Evolutionary conservation across 768 basidiomycete genomes (phyloP).

Genomic region (Lactarius evosmus): DNA sequence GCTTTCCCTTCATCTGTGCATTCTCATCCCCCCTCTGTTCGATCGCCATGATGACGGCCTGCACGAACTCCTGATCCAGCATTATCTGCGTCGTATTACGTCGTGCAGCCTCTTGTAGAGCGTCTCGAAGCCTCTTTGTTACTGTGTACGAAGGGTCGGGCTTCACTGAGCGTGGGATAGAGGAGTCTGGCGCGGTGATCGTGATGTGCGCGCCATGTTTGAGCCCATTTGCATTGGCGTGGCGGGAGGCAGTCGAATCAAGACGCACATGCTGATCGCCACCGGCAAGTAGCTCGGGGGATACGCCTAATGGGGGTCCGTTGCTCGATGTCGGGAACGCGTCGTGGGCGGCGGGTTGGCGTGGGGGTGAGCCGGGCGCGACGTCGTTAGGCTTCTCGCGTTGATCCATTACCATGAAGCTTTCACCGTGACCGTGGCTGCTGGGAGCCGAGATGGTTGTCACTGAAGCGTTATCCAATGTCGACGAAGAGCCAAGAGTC

Average conservation of each 20-base stretch:
- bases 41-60: conserved; percentile 62
- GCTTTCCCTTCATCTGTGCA: conserved; percentile 62
- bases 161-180: conserved; percentile 31
- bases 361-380: background rate
- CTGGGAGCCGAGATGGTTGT: conserved; percentile 24
- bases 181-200: conserved; percentile 43
- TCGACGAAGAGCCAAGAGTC: conserved; percentile 12
- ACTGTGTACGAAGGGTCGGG: conserved; percentile 47
- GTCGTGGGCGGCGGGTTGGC: conserved; percentile 6
- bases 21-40: conserved; percentile 62
- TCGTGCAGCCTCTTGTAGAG: conserved; percentile 55
- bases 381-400: background rate
- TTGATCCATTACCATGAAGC: background rate
- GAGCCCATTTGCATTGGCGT: conserved; percentile 23
- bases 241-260: conserved; percentile 32
- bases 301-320: conserved; percentile 36
- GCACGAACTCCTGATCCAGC: conserved; percentile 71
- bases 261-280: conserved; percentile 29
- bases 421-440: conserved; percentile 21
- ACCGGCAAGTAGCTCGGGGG: conserved; percentile 28
- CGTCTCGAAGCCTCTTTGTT: conserved; percentile 54
- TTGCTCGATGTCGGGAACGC: conserved; percentile 1
- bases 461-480: conserved; percentile 30
- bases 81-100: conserved; percentile 58
- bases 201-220: conserved; percentile 40